Evolutionary conservation across 2,329 filamentous ascomycete genomes (phyloP), one percentile per base, ranked within the genome.

Genomic region (Dactylellina haptotyla): DNA sequence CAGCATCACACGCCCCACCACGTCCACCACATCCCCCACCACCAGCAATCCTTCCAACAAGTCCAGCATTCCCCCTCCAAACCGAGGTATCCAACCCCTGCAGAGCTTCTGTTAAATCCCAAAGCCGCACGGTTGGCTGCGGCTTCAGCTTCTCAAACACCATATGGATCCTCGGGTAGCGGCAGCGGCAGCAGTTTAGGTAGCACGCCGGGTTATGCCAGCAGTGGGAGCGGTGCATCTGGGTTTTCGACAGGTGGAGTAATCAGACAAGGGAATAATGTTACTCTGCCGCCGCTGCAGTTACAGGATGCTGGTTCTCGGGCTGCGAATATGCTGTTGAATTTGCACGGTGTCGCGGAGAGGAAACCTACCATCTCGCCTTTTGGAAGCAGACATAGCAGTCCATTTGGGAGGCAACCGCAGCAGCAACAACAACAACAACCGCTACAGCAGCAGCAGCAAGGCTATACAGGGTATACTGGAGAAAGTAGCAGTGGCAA

Each of bases 311-410:
- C 53, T 18, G 67, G 67, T 25, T 43, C 67, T 1, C 45, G 67
- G 10, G 67, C 67, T 8, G 67, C 67, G 16, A 72, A 61, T 57
- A 72, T 72, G 67, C 18, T 72, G 18, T 39, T 72, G 46, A 72
- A 72, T 54, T 48, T 72, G 25, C 67, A 72, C 39, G 67, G 67
- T 12, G 67, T 72, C 1, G 16, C 9, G 23, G 59, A 65, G n/a
- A 56, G 67, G n/a, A 57, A 30, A 39, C 57, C 67, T 6, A 71
- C 16, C 10, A 39, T 28, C 9, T 45, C 67, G 34, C 61, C 61
- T 23, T 65, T 56, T 45, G 67, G 51, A n/a, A 65, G 67, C 25
- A 41, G 67, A 30, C 50, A 72, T 50, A 50, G 59, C 12, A 71
- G 66, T 53, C 66, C 66, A 16, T 71, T 39, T 32, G 30, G 58